These are phyloP conservation scores for Cordyceps pruinosa DNA, from an alignment of 2,329 filamentous ascomycete species.

Conservation along the genomic window DNA sequence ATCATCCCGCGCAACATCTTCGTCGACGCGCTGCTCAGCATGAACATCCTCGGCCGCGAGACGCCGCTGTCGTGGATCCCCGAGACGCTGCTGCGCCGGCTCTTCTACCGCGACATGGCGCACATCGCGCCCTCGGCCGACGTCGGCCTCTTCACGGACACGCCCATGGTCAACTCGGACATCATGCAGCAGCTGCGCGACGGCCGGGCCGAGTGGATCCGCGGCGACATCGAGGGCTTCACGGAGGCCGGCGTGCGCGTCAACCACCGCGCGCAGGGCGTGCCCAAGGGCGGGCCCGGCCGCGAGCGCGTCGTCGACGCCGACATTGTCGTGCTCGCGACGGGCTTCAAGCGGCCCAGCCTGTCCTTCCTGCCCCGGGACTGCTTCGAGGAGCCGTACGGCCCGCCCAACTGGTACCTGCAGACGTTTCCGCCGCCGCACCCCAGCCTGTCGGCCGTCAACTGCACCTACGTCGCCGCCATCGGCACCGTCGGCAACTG, in stretches of 20 bases:
- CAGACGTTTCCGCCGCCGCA: slow-evolving; percentile 76
- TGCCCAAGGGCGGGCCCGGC: slow-evolving; percentile 70
- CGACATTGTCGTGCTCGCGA: slow-evolving; percentile 77
- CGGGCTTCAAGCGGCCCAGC: slow-evolving; percentile 68
- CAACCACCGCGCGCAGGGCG: slow-evolving; percentile 63
- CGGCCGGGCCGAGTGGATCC: slow-evolving; percentile 69
- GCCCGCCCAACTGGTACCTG: slow-evolving; percentile 80
- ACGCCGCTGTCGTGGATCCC: slow-evolving; percentile 72
- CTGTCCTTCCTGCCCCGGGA: slow-evolving; percentile 68
- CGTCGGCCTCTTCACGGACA: slow-evolving; percentile 74
- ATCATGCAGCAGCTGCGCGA: slow-evolving; percentile 68
- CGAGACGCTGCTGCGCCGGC: slow-evolving; percentile 63
- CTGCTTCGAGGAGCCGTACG: slow-evolving; percentile 66
- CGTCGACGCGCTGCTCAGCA: slow-evolving; percentile 63
- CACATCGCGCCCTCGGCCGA: slow-evolving; percentile 58
- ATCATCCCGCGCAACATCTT: slow-evolving; percentile 76
- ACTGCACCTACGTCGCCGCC: slow-evolving; percentile 73
- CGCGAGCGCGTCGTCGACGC: slow-evolving; percentile 57
- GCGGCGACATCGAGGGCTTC: slow-evolving; percentile 68
- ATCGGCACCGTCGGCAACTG: slow-evolving; percentile 81
- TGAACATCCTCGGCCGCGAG: slow-evolving; percentile 75
- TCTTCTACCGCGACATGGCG: slow-evolving; percentile 77
- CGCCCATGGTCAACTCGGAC: slow-evolving; percentile 81
- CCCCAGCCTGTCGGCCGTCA: slow-evolving; percentile 69
- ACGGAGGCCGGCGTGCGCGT: slow-evolving; percentile 59